A percentile compares a stretch with the other conserved stretches of the same genome.
These are phyloP conservation scores for Erysimum cheiri DNA, from an alignment of 441 rosid species.

Conservation along the genomic window DNA sequence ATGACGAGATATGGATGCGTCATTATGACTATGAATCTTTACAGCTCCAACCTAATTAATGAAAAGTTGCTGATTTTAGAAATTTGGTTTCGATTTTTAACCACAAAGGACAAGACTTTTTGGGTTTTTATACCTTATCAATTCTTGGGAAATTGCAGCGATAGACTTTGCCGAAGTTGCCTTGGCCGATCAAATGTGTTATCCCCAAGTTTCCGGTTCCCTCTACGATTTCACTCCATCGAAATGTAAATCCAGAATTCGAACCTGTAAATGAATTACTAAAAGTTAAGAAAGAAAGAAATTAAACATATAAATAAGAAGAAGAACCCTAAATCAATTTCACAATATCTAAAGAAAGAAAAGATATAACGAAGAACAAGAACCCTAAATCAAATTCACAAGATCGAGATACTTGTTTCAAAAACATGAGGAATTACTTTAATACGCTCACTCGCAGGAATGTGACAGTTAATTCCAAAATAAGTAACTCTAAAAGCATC, in stretches of 20 bases:
- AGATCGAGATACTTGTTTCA: conserved; percentile 1
- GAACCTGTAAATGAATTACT: background rate
- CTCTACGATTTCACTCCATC: background rate
- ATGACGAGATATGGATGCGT: background rate
- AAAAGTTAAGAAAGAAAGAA: background rate
- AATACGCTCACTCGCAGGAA: background rate
- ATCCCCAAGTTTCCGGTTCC: background rate
- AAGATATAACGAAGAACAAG: conserved; percentile 2
- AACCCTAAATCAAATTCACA: conserved; percentile 14
- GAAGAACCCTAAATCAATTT: background rate
- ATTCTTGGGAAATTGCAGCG: conserved; percentile 19
- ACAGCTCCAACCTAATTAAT: conserved; percentile 30
- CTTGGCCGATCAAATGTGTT: conserved; percentile 3
- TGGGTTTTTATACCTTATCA: background rate
- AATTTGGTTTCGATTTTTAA: background rate
- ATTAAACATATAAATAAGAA: background rate
- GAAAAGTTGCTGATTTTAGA: conserved; percentile 15
- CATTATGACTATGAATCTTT: background rate
- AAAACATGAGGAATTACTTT: background rate
- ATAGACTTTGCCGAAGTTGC: conserved; percentile 14
- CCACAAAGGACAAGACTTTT: conserved; percentile 1
- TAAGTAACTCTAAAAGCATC: background rate
- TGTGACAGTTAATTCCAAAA: background rate
- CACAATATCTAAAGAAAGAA: background rate
- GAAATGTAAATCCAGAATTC: background rate